These are phyloP conservation scores for Neonectria neomacrospora DNA, from an alignment of 2,329 filamentous ascomycete species.

Conservation along the genomic window DNA sequence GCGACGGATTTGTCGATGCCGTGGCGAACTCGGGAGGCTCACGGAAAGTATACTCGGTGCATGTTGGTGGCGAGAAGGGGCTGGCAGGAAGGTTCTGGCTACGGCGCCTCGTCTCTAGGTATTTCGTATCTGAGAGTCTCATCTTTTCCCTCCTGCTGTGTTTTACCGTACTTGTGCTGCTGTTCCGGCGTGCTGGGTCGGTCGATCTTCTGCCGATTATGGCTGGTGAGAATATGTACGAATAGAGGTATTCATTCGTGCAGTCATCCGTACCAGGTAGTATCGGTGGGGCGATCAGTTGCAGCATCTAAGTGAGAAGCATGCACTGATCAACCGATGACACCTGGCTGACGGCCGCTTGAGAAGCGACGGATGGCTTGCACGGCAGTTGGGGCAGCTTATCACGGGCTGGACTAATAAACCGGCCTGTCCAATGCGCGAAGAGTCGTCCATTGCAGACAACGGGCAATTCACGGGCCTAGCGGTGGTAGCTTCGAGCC, in stretches of 20 bases:
- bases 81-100: not conserved
- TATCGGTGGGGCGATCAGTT: not conserved
- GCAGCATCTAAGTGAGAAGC: too few relatives aligned
- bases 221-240: too few relatives aligned
- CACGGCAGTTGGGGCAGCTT: not conserved
- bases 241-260: not conserved
- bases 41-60: not conserved
- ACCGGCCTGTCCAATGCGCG: not conserved
- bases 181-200: not conserved
- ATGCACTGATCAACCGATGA: not conserved
- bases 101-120: not conserved
- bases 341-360: not conserved
- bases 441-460: not conserved
- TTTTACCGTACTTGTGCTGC: too few relatives aligned
- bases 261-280: too few relatives aligned
- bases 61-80: not conserved
- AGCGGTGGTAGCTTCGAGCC: too few relatives aligned
- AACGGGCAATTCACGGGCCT: not conserved
- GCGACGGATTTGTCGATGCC: conserved; percentile 11
- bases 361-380: not conserved
- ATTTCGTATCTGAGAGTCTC: not conserved
- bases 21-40: conserved; percentile 6
- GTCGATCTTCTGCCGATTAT: not conserved
- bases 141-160: not conserved
- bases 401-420: not conserved